These are phyloP conservation scores for Exidia glandulosa DNA, from an alignment of 768 basidiomycete genomes.

Conservation along the genomic window DNA sequence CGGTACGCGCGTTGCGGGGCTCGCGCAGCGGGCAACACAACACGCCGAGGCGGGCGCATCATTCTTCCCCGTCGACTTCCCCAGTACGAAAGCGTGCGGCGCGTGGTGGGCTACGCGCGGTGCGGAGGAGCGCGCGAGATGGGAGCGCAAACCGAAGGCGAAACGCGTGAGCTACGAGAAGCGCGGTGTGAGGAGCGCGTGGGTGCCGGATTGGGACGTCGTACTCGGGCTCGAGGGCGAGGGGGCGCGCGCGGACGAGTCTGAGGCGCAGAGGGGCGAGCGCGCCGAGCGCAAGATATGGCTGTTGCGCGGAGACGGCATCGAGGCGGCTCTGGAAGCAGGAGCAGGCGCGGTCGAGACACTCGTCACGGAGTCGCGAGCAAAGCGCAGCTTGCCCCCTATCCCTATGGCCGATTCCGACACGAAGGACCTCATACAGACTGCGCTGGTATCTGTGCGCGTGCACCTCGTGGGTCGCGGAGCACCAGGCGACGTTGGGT, in stretches of 20 bases:
- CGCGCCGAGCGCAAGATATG: slow-evolving; percentile 25
- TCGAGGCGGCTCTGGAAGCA: slow-evolving; percentile 32
- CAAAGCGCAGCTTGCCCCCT: slow-evolving; percentile 37
- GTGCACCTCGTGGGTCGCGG: slow-evolving; percentile 57
- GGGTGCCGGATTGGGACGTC: slow-evolving; percentile 63
- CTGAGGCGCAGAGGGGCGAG: slow-evolving; percentile 13
- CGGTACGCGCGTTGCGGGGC: slow-evolving; percentile 75
- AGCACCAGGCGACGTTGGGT: slow-evolving; percentile 59
- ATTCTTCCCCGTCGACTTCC: slow-evolving; percentile 78
- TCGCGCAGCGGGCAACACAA: slow-evolving; percentile 72
- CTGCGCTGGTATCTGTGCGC: slow-evolving; percentile 58
- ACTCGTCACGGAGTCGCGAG: slow-evolving; percentile 49
- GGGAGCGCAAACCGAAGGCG: slow-evolving; percentile 78
- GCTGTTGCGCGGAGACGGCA: slow-evolving; percentile 55
- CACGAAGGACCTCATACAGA: slow-evolving; percentile 37
- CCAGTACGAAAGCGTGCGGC: slow-evolving; percentile 43
- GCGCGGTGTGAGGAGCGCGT: slow-evolving; percentile 58
- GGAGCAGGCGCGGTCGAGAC: slow-evolving; percentile 36
- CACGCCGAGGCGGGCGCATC: slow-evolving; percentile 66
- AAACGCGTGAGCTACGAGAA: slow-evolving; percentile 68
- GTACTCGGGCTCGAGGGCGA: slow-evolving; percentile 42
- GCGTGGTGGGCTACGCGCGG: slow-evolving; percentile 38
- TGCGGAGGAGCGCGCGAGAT: slow-evolving; percentile 42
- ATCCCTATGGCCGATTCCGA: slow-evolving; percentile 17
- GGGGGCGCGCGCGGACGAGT: slow-evolving; percentile 1